Evolutionary conservation across 2,329 filamentous ascomycete species (phyloP).

Genomic region (Pseudovirgaria hyperparasitica): DNA sequence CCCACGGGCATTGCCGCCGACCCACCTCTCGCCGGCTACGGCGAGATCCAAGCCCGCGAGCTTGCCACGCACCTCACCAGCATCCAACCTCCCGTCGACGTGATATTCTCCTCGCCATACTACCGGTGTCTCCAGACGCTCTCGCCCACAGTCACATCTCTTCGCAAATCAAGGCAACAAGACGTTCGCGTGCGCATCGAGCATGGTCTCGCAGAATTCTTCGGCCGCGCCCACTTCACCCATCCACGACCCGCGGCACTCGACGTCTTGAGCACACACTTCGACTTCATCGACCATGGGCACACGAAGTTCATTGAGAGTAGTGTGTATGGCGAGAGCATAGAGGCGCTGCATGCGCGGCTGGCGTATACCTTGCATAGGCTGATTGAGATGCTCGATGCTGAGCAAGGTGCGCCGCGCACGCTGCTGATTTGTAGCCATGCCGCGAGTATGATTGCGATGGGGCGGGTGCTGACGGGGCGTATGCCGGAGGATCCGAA

Average conservation of each 20-base stretch:
- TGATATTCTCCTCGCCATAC: slow-evolving; percentile 50
- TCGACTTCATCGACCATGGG: slow-evolving; percentile 42
- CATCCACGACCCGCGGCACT: slow-evolving; percentile 67
- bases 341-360: slow-evolving; percentile 68
- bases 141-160: slow-evolving; percentile 24
- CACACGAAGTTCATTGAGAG: slow-evolving; percentile 57
- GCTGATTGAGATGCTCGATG: slow-evolving; percentile 62
- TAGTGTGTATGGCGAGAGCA: slow-evolving; percentile 62
- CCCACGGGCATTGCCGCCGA: slow-evolving; percentile 84
- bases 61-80: slow-evolving; percentile 52
- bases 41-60: slow-evolving; percentile 70
- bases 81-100: slow-evolving; percentile 54
- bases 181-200: too few relatives aligned
- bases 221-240: slow-evolving; percentile 70
- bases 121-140: slow-evolving; percentile 28
- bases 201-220: slow-evolving; percentile 63
- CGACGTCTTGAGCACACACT: slow-evolving; percentile 50
- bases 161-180: too few relatives aligned
- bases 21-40: slow-evolving; percentile 75
- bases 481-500: slow-evolving; percentile 56
- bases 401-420: slow-evolving; percentile 47
- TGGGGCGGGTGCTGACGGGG: slow-evolving; percentile 73
- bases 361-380: slow-evolving; percentile 55
- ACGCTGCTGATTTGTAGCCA: slow-evolving; percentile 76
- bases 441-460: slow-evolving; percentile 77